phyloP scores from a whole-genome alignment of 768 basidiomycete genomes.

The Pisolithus albus region DNA sequence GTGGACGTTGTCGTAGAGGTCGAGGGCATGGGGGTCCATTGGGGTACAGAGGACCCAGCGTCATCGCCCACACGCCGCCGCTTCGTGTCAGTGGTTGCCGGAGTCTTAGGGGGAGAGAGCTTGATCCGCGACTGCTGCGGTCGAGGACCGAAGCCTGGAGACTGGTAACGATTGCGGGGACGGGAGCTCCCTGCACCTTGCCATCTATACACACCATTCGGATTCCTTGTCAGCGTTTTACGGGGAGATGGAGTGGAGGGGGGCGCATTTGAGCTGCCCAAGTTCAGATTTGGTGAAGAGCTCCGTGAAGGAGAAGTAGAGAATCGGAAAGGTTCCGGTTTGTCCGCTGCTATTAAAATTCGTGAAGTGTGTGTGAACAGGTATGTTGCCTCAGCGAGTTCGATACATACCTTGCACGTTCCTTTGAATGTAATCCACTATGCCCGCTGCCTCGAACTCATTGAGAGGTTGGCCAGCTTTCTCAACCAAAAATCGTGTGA shows the following conservation, averaged over 20 bases:
- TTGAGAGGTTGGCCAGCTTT: constrained; percentile 44
- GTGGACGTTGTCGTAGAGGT: constrained; percentile 21
- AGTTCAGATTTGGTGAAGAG: constrained; percentile 17
- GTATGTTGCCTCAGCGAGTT: constrained; percentile 4
- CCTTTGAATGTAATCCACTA: constrained; percentile 49
- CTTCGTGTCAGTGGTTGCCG: constrained; percentile 45
- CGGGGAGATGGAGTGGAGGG: constrained; percentile 32
- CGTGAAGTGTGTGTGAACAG: constrained; percentile 8
- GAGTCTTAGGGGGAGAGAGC: constrained; percentile 33
- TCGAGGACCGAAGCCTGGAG: constrained; percentile 63
- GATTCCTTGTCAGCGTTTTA: constrained; percentile 58
- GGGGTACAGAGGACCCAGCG: constrained; percentile 29
- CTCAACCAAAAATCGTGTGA: constrained; percentile 42
- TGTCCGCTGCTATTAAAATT: constrained; percentile 26
- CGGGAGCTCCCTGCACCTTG: constrained; percentile 72
- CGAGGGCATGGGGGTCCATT: constrained; percentile 24
- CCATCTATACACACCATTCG: constrained; percentile 69
- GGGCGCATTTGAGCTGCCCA: constrained; percentile 5
- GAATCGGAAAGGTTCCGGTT: constrained; percentile 58
- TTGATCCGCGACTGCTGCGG: constrained; percentile 41
- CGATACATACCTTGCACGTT: constrained; percentile 39
- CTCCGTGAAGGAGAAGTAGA: constrained; percentile 34
- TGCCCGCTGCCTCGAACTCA: constrained; percentile 45
- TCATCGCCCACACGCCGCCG: constrained; percentile 54
- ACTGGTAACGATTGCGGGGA: constrained; percentile 61